Conservation (phyloP, 305 asterid genomes). For the Plantago lanceolata region DNA sequence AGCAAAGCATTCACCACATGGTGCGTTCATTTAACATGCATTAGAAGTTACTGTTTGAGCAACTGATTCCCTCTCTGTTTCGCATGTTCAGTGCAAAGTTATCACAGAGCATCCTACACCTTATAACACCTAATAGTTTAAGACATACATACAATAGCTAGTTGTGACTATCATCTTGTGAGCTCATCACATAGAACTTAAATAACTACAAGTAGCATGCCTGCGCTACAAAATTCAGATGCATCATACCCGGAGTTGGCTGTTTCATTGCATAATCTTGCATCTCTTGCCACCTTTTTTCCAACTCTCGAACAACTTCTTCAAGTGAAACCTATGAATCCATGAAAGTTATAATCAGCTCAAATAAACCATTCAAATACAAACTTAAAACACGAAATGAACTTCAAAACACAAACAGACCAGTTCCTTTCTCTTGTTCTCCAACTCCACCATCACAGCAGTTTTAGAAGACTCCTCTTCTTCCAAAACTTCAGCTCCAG, state of each 20-base stretch:
- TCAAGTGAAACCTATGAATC: constrained; percentile 55
- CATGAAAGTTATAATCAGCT: constrained; percentile 20
- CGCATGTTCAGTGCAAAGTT: background rate
- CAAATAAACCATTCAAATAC: constrained; percentile 5
- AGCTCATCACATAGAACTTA: background rate
- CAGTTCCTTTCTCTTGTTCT: constrained; percentile 67
- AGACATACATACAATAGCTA: background rate
- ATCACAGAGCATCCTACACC: background rate
- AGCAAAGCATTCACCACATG: background rate
- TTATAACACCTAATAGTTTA: background rate
- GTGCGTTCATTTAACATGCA: background rate
- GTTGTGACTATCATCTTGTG: background rate
- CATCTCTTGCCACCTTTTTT: constrained; percentile 58
- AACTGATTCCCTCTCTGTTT: too few relatives aligned
- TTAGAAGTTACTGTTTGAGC: background rate
- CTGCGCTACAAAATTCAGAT: constrained; percentile 6
- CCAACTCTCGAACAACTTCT: constrained; percentile 52
- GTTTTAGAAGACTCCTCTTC: constrained; percentile 44
- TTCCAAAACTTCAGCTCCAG: constrained; percentile 33
- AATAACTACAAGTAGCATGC: background rate
- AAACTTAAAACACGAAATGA: constrained; percentile 22
- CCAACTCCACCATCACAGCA: constrained; percentile 50
- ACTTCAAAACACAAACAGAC: constrained; percentile 36
- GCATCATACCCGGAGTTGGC: constrained; percentile 73
- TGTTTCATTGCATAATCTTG: constrained; percentile 73